Conservation (phyloP, 1,284 basidiomycete species). For the Paramarasmius palmivorus region DNA sequence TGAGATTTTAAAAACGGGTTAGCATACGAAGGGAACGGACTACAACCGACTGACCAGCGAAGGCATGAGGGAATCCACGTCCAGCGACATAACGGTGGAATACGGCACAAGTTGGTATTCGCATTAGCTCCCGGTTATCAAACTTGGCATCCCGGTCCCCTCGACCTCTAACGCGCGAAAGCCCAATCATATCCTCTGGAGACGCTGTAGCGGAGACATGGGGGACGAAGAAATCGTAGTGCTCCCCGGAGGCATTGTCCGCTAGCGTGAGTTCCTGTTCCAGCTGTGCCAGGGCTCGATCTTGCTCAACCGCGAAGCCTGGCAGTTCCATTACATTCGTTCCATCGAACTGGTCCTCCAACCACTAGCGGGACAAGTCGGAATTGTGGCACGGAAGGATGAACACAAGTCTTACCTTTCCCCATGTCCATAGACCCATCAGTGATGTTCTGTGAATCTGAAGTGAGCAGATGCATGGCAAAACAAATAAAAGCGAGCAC, state of each 20-base stretch:
- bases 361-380: conserved; percentile 29
- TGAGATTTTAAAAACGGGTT: conserved; percentile 15
- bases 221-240: not conserved
- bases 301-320: conserved; percentile 11
- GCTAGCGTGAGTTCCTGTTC: conserved; percentile 1
- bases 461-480: not conserved
- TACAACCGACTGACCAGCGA: conserved; percentile 39
- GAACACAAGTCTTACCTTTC: conserved; percentile 37
- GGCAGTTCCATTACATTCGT: conserved; percentile 54
- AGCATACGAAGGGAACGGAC: not conserved
- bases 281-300: not conserved
- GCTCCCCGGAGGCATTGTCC: not conserved
- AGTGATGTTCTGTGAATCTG: conserved; percentile 33
- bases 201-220: conserved; percentile 11
- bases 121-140: conserved; percentile 33
- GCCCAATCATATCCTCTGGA: conserved; percentile 15
- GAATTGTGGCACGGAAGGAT: not conserved
- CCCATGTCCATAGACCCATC: conserved; percentile 68
- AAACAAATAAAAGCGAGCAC: conserved; percentile 17
- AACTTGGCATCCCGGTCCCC: conserved; percentile 16
- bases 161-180: conserved; percentile 7
- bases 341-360: conserved; percentile 63
- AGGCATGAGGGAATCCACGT: conserved; percentile 59
- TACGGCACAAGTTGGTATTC: conserved; percentile 54
- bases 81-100: conserved; percentile 57